phyloP scores from a whole-genome alignment of 2,329 filamentous ascomycete species.

The Pleomassaria siparia region DNA sequence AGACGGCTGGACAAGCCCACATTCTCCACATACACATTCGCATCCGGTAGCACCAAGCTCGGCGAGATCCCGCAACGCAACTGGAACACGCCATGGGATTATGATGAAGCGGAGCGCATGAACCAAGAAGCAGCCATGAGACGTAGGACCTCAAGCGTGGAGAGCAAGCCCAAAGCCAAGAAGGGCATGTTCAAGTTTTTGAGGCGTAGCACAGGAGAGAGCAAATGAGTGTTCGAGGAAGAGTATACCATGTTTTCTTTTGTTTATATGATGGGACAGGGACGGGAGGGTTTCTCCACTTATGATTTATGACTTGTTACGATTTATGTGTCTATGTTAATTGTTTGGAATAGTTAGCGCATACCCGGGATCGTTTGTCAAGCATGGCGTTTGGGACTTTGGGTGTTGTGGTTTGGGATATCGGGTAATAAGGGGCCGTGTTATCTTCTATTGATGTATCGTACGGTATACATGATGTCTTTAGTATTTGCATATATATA shows the following conservation, averaged over 20 bases:
- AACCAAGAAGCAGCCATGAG: conserved; percentile 43
- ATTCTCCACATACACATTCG: conserved; percentile 47
- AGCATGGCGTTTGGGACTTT: conserved; percentile 1
- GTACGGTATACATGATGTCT: no score
- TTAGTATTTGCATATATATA: no score
- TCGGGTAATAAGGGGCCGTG: no score
- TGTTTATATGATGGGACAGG: neutral
- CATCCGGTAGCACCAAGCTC: conserved; percentile 50
- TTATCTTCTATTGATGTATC: no score
- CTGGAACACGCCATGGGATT: conserved; percentile 48
- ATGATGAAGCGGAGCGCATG: conserved; percentile 43
- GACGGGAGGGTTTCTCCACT: neutral
- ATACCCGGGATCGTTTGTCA: conserved; percentile 1
- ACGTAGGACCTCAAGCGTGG: conserved; percentile 5
- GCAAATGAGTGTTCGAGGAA: neutral
- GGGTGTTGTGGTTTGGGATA: no score
- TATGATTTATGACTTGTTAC: conserved; percentile 3
- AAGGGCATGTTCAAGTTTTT: conserved; percentile 17
- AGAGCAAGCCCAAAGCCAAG: conserved; percentile 10
- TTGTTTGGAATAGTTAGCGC: neutral
- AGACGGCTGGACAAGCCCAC: conserved; percentile 40
- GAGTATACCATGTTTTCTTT: neutral
- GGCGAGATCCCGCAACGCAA: conserved; percentile 51
- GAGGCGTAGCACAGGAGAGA: conserved; percentile 6
- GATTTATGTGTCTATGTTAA: conserved; percentile 2